Evolutionary conservation across 2,329 filamentous ascomycete genomes (phyloP), one percentile per base, ranked within the genome.

Genomic region (Xylaria sp.): DNA sequence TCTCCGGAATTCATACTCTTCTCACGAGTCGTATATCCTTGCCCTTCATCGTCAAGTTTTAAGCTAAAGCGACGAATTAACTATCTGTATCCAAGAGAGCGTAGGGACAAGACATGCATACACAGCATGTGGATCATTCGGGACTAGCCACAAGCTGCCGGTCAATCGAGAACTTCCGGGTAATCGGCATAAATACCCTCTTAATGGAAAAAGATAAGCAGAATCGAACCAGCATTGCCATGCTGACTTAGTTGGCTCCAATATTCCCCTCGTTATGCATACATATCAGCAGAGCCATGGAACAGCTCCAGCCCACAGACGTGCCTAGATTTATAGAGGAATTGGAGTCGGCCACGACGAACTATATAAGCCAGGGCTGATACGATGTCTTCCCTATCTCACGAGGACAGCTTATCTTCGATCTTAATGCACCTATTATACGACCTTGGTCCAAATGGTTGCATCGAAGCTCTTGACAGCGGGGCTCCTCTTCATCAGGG

Each of bases 221-320:
- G 2, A 50, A 51, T 51, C 27, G 33, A 3, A 51, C 20, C n/a
- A 42, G 5, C 39, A 36, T 33, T 39, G 27, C 27, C 36, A 13
- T 36, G 59, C 58, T 61, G 49, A 54, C 36, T 29, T 22, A 17
- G 27, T 29, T 27, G 15, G 36, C 53, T 22, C 53, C 53, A 22
- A 29, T 38, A 51, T 38, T 45, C 22, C 15, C 31, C 17, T 31
- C 25, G 5, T 29, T 50, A 50, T 31, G 31, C 20, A 22, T 15
- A 36, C 31, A 36, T 22, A 20, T 20, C 7, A 20, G 31, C 17
- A 33, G 6, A 31, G 25, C 20, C n/a, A 13, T 51, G 17, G 7
- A 31, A 51, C 27, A 20, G 17, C 25, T 29, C 50, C 38, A 20
- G 17, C 17, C 29, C 7, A 20, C 20, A 33, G 13, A 20, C 20